Conservation (phyloP, 257 asterid species). For the Nicotiana benthamiana region DNA sequence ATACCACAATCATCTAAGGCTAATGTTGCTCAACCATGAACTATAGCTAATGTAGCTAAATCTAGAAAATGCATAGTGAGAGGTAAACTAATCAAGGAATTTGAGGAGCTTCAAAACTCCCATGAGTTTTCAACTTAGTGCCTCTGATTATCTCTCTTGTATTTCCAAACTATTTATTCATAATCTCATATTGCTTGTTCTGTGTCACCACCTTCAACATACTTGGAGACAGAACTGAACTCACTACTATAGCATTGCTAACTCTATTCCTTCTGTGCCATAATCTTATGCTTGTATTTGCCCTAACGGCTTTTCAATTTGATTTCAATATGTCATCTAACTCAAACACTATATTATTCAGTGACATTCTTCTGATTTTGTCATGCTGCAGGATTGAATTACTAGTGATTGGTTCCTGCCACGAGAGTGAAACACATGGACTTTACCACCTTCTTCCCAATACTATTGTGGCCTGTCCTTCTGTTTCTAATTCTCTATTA, state of each 20-base stretch:
- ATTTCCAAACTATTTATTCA: neutral
- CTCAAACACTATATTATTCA: neutral
- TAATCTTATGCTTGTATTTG: neutral
- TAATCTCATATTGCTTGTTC: neutral
- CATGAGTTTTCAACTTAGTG: neutral
- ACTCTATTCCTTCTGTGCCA: neutral
- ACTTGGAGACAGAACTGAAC: neutral
- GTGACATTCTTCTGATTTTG: neutral
- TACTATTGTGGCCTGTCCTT: neutral
- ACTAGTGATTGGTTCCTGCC: neutral
- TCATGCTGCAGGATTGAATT: neutral
- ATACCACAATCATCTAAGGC: neutral
- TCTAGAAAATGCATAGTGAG: neutral
- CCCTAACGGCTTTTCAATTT: neutral
- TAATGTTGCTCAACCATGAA: neutral
- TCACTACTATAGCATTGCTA: neutral
- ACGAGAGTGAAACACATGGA: neutral
- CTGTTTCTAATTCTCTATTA: neutral
- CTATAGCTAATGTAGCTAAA: too few relatives aligned
- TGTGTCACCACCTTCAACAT: neutral
- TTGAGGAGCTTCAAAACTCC: neutral
- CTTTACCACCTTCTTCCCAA: neutral
- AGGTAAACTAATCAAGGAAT: neutral
- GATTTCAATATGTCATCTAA: neutral
- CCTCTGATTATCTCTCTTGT: neutral